Evolutionary conservation across 257 asterid genomes (phyloP), one percentile per base, ranked within the genome.

Genomic region (Thymus quinquecostatus): DNA sequence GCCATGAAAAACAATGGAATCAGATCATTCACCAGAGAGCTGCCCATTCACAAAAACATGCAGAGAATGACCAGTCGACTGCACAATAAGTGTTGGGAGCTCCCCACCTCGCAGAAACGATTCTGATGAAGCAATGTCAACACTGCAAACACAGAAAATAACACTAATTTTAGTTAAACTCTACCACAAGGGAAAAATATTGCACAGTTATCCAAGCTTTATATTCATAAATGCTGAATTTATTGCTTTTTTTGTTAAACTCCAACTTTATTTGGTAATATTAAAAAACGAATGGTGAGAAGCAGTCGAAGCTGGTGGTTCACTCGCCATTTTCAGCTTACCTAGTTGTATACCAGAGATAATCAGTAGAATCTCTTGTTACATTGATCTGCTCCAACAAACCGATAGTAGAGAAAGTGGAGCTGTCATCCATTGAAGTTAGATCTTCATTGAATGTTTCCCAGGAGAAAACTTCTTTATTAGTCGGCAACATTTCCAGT

Each of bases 361-460:
- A 92, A 84, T 95, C 99, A 66, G 85, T 81, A 34, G 86, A 64
- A 72, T 95, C 99, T 78, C 94, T 88, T 2, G 99, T 95, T 49
- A 86, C 99, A 77, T 89, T 92, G 76, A 95, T 80, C 85, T 95
- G 99, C 78, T 95, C 99, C 87, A 92, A 45, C 66, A 95, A 96
- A 61, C 98, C 98, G 34, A 64, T 72, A 30, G 90, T 74, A 2
- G 94, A 75, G 79, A 95, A 89, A 11, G 96, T 67, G 57, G 92
- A 70, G 73, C 91, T 76, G 68, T 86, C 96, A 70, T 85, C 97
- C 69, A 78, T 48, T 72, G 97, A 79, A 54, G 89, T 74, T 80
- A 89, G 78, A 80, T 95, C 98, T 83, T 92, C 99, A 38, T 84
- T 89, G 70, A 78, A 88, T 28, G 89, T 81, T 81, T 92, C 97